These are phyloP conservation scores for Corynespora cassiicola DNA, from an alignment of 2,329 filamentous ascomycete genomes.

Conservation along the genomic window DNA sequence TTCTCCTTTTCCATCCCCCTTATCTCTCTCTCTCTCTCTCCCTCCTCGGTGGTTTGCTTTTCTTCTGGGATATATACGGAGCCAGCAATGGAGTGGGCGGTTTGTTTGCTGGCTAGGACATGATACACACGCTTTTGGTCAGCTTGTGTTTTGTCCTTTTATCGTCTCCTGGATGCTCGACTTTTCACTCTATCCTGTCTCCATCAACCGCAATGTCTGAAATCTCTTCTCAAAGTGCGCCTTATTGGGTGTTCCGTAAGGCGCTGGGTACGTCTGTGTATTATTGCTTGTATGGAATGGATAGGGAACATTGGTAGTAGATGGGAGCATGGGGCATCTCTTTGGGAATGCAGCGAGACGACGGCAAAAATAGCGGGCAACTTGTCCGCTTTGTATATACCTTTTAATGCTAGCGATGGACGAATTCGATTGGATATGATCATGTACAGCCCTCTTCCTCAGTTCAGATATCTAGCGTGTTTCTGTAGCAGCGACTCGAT, in stretches of 20 bases:
- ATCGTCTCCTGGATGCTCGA: constrained; percentile 35
- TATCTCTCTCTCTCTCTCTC: constrained; percentile 5
- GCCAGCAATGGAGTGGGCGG: constrained; percentile 28
- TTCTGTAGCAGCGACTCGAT: too few relatives aligned
- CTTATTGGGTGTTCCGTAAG: constrained; percentile 19
- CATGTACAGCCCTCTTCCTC: too few relatives aligned
- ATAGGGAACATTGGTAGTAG: constrained; percentile 12
- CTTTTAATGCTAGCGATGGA: constrained; percentile 32
- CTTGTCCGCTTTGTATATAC: constrained; percentile 25
- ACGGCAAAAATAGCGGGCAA: constrained; percentile 22
- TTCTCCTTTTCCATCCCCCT: constrained; percentile 10
- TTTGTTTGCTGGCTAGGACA: constrained; percentile 14
- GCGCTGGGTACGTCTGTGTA: constrained; percentile 32
- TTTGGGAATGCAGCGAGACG: neutral
- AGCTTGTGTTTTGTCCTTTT: too few relatives aligned
- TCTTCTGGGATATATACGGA: constrained; percentile 22
- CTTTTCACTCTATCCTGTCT: too few relatives aligned
- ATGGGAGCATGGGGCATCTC: constrained; percentile 3
- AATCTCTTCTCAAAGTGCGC: constrained; percentile 24
- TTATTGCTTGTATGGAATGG: constrained; percentile 24
- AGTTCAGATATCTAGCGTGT: too few relatives aligned
- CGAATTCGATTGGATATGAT: constrained; percentile 9
- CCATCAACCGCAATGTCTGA: too few relatives aligned
- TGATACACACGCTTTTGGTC: too few relatives aligned
- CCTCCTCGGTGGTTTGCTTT: constrained; percentile 7